Evolutionary conservation across 345 rosid species (phyloP).

Genomic region (Rhodamnia argentea): DNA sequence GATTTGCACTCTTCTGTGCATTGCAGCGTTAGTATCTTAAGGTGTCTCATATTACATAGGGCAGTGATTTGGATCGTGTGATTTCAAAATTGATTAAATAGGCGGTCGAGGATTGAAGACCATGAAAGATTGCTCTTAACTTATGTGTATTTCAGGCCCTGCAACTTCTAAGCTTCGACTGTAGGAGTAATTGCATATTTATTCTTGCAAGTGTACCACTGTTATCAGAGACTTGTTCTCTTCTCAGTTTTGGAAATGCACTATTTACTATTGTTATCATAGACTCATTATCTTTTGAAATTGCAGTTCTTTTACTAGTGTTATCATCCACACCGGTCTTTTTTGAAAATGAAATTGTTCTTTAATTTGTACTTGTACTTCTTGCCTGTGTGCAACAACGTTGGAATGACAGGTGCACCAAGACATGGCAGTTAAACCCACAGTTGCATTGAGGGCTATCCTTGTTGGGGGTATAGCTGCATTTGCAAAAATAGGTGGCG

Average conservation of each 20-base stretch:
- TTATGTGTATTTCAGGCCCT: not conserved
- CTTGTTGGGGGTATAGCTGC: constrained; percentile 75
- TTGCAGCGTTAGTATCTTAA: not conserved
- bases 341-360: not conserved
- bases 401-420: constrained; percentile 9
- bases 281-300: not conserved
- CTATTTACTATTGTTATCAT: not conserved
- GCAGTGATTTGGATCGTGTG: not conserved
- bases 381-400: not conserved
- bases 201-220: not conserved
- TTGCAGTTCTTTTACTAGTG: not conserved
- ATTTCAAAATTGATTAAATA: not conserved
- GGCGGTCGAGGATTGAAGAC: not conserved
- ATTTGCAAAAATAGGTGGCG: constrained; percentile 70
- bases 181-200: not conserved
- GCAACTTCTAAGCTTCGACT: not conserved
- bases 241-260: not conserved
- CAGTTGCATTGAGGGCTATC: constrained; percentile 74
- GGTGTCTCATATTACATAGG: not conserved
- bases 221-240: not conserved
- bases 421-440: constrained; percentile 73
- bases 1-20: not conserved
- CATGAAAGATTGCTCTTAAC: not conserved
- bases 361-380: not conserved
- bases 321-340: not conserved